These are phyloP conservation scores for Oryza rufipogon DNA, from an alignment of 176 grass and related monocot genomes.

Conservation along the genomic window DNA sequence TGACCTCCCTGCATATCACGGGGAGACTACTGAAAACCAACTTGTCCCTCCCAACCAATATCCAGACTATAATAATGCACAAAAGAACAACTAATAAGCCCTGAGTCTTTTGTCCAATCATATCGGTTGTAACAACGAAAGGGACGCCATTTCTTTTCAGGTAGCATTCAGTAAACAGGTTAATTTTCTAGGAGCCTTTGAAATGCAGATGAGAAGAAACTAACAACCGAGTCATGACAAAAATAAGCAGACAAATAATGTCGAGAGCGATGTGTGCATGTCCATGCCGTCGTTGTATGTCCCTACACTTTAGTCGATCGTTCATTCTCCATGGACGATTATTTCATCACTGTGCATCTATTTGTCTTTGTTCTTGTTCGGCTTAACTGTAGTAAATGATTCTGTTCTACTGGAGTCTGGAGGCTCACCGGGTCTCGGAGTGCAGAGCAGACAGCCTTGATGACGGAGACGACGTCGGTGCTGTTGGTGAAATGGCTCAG, in stretches of 20 bases:
- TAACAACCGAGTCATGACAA: neutral
- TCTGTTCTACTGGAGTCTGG: too few relatives aligned
- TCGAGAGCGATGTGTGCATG: neutral
- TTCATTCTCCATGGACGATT: neutral
- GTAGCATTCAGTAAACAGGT: neutral
- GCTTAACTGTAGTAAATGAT: too few relatives aligned
- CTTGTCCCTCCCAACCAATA: neutral
- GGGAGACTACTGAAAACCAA: neutral
- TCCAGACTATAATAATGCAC: neutral
- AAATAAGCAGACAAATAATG: neutral
- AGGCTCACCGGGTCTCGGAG: constrained; percentile 65
- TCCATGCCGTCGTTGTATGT: neutral
- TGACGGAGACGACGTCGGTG: constrained; percentile 79
- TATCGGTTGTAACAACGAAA: neutral
- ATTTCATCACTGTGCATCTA: too few relatives aligned
- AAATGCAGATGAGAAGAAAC: neutral
- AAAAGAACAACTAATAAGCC: neutral
- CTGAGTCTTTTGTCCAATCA: neutral
- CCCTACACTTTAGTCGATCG: neutral
- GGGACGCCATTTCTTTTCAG: neutral
- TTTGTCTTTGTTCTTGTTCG: neutral
- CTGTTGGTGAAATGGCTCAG: constrained; percentile 81
- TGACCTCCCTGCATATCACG: constrained; percentile 25
- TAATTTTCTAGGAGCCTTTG: neutral
- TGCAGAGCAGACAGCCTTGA: constrained; percentile 60